A percentile compares a stretch with the other conserved stretches of the same genome.
phyloP scores from a whole-genome alignment of 169 alveolate genomes.

The Cryptosporidium felis region DNA sequence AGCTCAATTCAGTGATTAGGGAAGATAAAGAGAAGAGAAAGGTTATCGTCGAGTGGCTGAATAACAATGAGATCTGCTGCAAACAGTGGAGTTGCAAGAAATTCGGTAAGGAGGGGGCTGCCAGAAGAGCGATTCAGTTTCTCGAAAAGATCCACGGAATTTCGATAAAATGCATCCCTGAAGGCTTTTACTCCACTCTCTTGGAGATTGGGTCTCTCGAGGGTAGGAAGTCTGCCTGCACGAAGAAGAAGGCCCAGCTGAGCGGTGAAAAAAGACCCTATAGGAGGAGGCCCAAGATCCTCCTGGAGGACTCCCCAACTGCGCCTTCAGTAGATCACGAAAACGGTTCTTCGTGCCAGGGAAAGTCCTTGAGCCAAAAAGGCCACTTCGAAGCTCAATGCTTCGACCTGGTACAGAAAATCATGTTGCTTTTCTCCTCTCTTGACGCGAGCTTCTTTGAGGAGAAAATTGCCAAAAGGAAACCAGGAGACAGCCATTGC shows the following conservation, averaged over 20 bases:
- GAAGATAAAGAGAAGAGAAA: slow-evolving; percentile 62
- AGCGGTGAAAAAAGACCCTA: not conserved
- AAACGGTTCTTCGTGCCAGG: not conserved
- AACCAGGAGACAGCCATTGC: not conserved
- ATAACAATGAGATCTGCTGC: slow-evolving; percentile 32
- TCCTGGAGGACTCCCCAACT: not conserved
- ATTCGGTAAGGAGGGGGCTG: slow-evolving; percentile 71
- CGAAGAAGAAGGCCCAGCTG: not conserved
- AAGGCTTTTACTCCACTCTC: slow-evolving; percentile 50
- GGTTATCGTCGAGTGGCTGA: slow-evolving; percentile 64
- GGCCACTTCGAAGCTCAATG: not conserved
- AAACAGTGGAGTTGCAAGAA: slow-evolving; percentile 70
- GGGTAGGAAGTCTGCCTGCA: not conserved
- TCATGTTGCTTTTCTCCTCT: slow-evolving; percentile 14
- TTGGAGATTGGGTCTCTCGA: slow-evolving; percentile 30
- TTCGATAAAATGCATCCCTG: slow-evolving; percentile 7
- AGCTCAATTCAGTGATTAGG: slow-evolving; percentile 31
- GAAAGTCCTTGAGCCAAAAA: not conserved
- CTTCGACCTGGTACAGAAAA: slow-evolving; percentile 10
- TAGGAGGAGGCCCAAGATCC: not conserved
- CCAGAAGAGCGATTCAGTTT: slow-evolving; percentile 64
- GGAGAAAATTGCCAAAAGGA: not conserved
- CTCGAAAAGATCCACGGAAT: slow-evolving; percentile 59
- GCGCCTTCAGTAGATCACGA: too few relatives aligned
- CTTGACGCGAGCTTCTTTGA: not conserved